Conservation (phyloP, 2,329 filamentous ascomycete genomes). For the Fusarium chaquense region DNA sequence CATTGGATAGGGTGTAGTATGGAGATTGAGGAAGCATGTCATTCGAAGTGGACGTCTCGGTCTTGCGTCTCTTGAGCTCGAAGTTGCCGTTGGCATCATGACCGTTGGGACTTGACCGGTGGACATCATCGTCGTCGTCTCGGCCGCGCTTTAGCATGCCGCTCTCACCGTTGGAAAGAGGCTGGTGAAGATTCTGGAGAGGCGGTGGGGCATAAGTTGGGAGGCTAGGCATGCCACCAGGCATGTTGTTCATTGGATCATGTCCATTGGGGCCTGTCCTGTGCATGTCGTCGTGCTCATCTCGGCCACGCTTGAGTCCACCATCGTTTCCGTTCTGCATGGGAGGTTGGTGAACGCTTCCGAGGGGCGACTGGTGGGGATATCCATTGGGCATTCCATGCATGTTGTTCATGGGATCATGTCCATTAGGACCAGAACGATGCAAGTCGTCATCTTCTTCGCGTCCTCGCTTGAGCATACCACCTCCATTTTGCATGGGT, state of each 20-base stretch:
- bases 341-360: constrained; percentile 27
- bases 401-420: constrained; percentile 74
- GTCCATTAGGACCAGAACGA: constrained; percentile 75
- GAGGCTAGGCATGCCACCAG: constrained; percentile 66
- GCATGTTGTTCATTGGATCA: constrained; percentile 72
- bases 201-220: constrained; percentile 73
- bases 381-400: constrained; percentile 71
- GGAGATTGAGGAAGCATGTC: constrained; percentile 25
- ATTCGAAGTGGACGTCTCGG: constrained; percentile 60
- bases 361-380: constrained; percentile 66
- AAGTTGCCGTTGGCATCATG: constrained; percentile 58
- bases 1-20: constrained; percentile 27
- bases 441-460: constrained; percentile 72
- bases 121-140: constrained; percentile 65
- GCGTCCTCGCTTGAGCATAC: constrained; percentile 60
- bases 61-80: constrained; percentile 83
- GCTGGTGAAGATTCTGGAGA: constrained; percentile 50
- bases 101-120: constrained; percentile 57
- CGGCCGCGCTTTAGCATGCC: constrained; percentile 61
- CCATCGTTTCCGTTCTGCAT: constrained; percentile 72
- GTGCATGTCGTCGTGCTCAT: constrained; percentile 71
- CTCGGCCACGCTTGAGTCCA: constrained; percentile 61
- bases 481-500: constrained; percentile 71
- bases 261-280: constrained; percentile 78
- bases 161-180: constrained; percentile 70